Percentiles rank a stretch among this genome's conserved stretches.
These are phyloP conservation scores for Fusarium paranaense DNA, from an alignment of 2,329 filamentous ascomycete genomes.

Conservation along the genomic window DNA sequence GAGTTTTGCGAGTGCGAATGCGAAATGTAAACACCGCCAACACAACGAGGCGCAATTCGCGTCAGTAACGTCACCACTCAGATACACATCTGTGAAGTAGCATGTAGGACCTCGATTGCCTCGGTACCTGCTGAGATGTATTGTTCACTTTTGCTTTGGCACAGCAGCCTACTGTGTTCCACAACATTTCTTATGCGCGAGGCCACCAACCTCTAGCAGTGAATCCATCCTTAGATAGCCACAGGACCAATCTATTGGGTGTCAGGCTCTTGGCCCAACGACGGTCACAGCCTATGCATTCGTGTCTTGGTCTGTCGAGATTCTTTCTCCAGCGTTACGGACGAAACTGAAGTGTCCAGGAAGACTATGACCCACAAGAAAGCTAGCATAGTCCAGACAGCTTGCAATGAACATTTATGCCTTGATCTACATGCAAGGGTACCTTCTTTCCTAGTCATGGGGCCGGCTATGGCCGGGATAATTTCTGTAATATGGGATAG, in stretches of 20 bases:
- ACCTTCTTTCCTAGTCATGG: background rate
- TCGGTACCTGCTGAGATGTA: background rate
- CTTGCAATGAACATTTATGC: background rate
- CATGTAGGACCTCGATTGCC: background rate
- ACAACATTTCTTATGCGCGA: background rate
- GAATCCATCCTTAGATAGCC: background rate
- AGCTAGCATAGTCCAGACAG: background rate
- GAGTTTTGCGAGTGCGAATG: background rate
- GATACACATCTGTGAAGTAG: background rate
- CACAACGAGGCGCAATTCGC: background rate
- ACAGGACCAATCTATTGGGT: background rate
- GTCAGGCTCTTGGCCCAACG: background rate
- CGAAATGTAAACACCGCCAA: background rate
- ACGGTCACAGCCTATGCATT: too few relatives aligned
- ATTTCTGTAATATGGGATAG: background rate
- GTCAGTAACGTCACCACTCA: background rate
- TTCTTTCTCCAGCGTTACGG: background rate
- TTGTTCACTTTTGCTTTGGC: background rate
- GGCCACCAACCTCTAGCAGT: background rate
- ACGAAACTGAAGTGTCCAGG: background rate
- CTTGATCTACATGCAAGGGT: background rate
- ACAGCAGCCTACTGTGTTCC: background rate
- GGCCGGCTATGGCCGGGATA: background rate
- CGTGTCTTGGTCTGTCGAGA: background rate
- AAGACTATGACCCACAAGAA: background rate